phyloP scores from a whole-genome alignment of 371 early-diverging fungal species.

The Entomophthora muscae region DNA sequence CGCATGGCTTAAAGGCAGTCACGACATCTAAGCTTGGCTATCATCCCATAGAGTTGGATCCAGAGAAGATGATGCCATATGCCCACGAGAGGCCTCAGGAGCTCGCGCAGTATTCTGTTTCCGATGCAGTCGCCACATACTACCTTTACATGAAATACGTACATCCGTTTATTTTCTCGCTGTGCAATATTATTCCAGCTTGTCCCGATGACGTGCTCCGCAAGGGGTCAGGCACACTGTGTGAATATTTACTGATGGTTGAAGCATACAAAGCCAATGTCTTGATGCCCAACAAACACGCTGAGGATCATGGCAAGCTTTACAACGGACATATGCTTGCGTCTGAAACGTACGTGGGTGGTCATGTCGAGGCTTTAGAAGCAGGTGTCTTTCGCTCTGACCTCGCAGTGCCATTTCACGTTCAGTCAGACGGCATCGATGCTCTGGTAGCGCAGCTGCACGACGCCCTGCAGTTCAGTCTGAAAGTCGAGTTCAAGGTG shows the following conservation, averaged over 20 bases:
- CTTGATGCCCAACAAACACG: constrained; percentile 93
- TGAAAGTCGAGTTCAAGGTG: constrained; percentile 60
- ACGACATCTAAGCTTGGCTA: constrained; percentile 96
- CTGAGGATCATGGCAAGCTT: constrained; percentile 47
- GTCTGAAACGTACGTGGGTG: constrained; percentile 97
- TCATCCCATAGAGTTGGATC: constrained; percentile 97
- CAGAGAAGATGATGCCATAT: constrained; percentile 96
- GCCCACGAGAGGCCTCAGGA: constrained; percentile 88
- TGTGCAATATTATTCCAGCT: constrained; percentile 97
- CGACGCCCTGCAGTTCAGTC: constrained; percentile 72
- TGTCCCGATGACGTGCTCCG: constrained; percentile 93
- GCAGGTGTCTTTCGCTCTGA: constrained; percentile 98
- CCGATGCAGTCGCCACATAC: constrained; percentile 99
- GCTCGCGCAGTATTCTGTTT: constrained; percentile 98
- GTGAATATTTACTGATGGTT: constrained; percentile 95
- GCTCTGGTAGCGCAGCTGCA: constrained; percentile 82
- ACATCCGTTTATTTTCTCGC: constrained; percentile 97
- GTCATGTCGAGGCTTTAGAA: constrained; percentile 97
- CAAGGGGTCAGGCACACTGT: constrained; percentile 96
- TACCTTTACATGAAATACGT: constrained; percentile 99
- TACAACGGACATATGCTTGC: constrained; percentile 87
- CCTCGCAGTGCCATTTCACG: constrained; percentile 72
- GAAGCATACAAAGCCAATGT: constrained; percentile 85
- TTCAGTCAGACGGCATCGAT: constrained; percentile 59
- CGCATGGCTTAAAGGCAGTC: constrained; percentile 94